Evolutionary conservation across 116 monocot species (phyloP), one percentile per base, ranked within the genome.

Genomic region (Posidonia oceanica): DNA sequence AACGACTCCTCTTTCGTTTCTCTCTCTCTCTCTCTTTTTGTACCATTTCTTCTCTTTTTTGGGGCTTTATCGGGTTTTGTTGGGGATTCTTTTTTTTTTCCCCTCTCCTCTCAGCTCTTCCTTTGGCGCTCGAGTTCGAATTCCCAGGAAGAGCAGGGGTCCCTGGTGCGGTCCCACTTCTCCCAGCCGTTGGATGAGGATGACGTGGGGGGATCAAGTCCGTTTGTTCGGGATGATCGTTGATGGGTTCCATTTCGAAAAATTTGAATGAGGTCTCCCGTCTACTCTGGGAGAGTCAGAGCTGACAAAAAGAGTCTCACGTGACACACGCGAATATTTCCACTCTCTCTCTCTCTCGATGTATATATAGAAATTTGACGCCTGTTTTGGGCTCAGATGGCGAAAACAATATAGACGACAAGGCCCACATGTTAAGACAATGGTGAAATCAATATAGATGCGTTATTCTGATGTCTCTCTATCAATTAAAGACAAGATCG

Each of bases 101-200:
- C 29, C 29, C 29, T 29, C 29, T 29, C 29, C 29, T 29, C 29
- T 29, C 29, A 29, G 29, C 29, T 29, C 29, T 29, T 41, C 14
- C 66, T 66, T 66, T 66, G 51, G 66, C 66, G 66, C 44, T 66
- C 48, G 44, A 66, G 40, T 66, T 44, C 44, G 44, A 66, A 66
- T 20, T n/a, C 44, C 48, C 12, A 48, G 48, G 40, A 66, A 14
- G 37, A 63, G 36, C 14, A 63, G 15, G 37, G 63, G 63, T 63
- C 39, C 14, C 63, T 37, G 6, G 63, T 41, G 10, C 8, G 62
- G 42, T 22, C 66, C 7, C 14, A 13, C 51, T 16, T 18, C 22
- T 66, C 10, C 7, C 20, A 48, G 7, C 66, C 66, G 66, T 66
- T 48, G 7, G 66, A 66, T 66, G 5, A 20, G 40, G 22, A 29